These are phyloP conservation scores for Eucalyptus cloeziana DNA, from an alignment of 345 rosid species.

Conservation along the genomic window DNA sequence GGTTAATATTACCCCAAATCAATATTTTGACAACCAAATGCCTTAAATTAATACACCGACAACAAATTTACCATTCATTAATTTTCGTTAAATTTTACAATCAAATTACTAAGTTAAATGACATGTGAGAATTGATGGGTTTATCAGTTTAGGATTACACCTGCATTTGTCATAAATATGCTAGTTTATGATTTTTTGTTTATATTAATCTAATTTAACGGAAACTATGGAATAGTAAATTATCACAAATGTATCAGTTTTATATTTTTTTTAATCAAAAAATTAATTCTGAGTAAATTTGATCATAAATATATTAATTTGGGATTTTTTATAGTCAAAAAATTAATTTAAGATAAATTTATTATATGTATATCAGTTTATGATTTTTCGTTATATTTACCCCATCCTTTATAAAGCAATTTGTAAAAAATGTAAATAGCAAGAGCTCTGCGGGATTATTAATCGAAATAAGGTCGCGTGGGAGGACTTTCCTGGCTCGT, in stretches of 20 bases:
- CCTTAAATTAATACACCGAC: accelerated
- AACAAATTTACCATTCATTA: accelerated
- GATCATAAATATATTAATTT: accelerated
- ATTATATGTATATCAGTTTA: accelerated
- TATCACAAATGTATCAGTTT: accelerated
- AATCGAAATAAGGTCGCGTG: no score
- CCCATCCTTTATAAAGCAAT: accelerated
- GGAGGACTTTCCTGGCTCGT: not conserved
- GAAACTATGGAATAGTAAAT: accelerated
- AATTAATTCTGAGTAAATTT: no score
- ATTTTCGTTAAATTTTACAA: accelerated
- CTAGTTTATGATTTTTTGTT: accelerated
- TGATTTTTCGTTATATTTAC: not conserved
- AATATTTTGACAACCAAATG: no score
- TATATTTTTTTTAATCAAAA: no score
- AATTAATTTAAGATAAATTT: no score
- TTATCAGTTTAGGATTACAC: accelerated
- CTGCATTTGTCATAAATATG: accelerated
- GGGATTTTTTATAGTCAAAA: accelerated
- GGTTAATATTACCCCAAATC: no score
- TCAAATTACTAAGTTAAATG: accelerated
- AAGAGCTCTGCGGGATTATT: not conserved
- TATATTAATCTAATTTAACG: accelerated
- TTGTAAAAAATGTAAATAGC: not conserved
- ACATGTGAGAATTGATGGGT: accelerated